These are phyloP conservation scores for Trametes punicea DNA, from an alignment of 768 basidiomycete genomes.

Conservation along the genomic window DNA sequence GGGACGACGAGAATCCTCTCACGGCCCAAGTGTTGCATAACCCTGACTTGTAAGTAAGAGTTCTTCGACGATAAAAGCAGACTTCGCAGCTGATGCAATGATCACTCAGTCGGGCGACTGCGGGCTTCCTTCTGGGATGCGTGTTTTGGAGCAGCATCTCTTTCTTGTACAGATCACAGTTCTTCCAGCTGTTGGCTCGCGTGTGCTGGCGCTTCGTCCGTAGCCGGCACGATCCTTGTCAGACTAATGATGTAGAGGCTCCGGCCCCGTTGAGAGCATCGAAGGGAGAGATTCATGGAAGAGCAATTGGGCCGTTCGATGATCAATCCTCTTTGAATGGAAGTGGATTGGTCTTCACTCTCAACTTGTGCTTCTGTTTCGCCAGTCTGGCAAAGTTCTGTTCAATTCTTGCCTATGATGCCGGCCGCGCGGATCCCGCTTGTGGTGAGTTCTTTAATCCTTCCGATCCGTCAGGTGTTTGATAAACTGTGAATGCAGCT, in stretches of 20 bases:
- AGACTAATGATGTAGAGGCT: constrained; percentile 6
- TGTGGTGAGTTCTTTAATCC: constrained; percentile 12
- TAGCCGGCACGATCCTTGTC: background rate
- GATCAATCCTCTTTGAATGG: constrained; percentile 20
- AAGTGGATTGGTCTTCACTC: constrained; percentile 24
- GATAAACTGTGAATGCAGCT: constrained; percentile 27
- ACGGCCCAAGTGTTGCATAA: constrained; percentile 29
- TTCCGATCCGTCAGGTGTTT: background rate
- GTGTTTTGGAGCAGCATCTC: constrained; percentile 36
- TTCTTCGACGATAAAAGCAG: background rate
- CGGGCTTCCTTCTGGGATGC: constrained; percentile 41
- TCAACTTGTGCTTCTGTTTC: constrained; percentile 28
- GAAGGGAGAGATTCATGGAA: constrained; percentile 3
- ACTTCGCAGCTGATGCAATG: background rate
- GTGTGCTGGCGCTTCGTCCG: constrained; percentile 12
- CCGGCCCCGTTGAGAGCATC: too few relatives aligned
- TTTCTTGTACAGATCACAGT: constrained; percentile 14
- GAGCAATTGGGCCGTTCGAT: background rate
- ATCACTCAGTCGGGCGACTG: constrained; percentile 32
- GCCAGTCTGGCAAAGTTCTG: constrained; percentile 27
- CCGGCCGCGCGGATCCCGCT: constrained; percentile 10
- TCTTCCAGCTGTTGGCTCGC: constrained; percentile 6
- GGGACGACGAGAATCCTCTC: constrained; percentile 16
- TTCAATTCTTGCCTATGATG: constrained; percentile 23
- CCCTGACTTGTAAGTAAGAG: constrained; percentile 33